These are phyloP conservation scores for Buxus sempervirens DNA, from an alignment of 164 flowering plant genomes.

Conservation along the genomic window DNA sequence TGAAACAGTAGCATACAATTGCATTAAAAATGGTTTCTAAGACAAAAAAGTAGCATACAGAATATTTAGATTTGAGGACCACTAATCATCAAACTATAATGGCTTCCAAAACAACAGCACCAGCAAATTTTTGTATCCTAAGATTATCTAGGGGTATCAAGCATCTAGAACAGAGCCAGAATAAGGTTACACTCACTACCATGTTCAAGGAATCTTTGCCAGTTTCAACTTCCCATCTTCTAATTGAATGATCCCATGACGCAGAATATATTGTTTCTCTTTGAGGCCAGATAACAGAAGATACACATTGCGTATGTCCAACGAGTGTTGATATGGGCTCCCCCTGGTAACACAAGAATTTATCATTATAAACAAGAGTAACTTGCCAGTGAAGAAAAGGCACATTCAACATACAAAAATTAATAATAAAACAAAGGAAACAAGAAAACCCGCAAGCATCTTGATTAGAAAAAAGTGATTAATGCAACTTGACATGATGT, in stretches of 20 bases:
- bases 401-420: neutral
- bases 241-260: constrained; percentile 92
- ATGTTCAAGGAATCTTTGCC: constrained; percentile 63
- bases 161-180: too few relatives aligned
- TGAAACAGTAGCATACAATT: too few relatives aligned
- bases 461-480: neutral
- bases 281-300: constrained; percentile 81
- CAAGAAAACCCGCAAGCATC: neutral
- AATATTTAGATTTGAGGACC: too few relatives aligned
- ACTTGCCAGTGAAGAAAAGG: neutral
- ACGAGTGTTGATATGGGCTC: constrained; percentile 69
- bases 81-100: too few relatives aligned
- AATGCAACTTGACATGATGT: neutral
- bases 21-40: too few relatives aligned
- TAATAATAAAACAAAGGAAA: neutral
- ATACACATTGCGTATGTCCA: constrained; percentile 88
- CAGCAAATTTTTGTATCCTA: too few relatives aligned
- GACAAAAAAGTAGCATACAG: too few relatives aligned
- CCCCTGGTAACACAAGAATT: constrained; percentile 39
- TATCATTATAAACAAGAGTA: neutral
- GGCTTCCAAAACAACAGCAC: too few relatives aligned
- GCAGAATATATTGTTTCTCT: constrained; percentile 67
- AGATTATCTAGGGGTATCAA: too few relatives aligned
- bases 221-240: constrained; percentile 88
- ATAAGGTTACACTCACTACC: constrained; percentile 28